Conservation (phyloP, 768 basidiomycete genomes). For the Agaricus blazei region DNA sequence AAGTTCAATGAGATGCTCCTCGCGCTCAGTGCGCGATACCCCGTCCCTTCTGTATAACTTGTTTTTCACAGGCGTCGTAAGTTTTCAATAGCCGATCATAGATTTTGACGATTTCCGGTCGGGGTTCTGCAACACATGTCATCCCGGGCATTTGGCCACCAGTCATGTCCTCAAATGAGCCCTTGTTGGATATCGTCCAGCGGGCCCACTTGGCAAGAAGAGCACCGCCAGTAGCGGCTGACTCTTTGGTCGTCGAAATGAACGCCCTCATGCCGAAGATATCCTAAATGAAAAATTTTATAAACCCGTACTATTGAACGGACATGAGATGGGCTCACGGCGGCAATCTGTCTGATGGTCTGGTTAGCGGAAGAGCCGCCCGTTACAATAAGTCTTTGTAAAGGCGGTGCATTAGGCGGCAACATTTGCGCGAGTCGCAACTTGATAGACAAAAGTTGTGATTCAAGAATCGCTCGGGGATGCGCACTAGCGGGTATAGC, state of each 20-base stretch:
- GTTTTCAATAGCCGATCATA: slow-evolving; percentile 49
- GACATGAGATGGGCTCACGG: slow-evolving; percentile 29
- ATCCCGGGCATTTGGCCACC: slow-evolving; percentile 45
- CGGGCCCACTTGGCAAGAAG: slow-evolving; percentile 67
- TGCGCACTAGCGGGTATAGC: slow-evolving; percentile 44
- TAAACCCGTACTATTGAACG: not conserved
- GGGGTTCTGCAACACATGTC: slow-evolving; percentile 59
- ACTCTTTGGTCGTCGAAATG: slow-evolving; percentile 61
- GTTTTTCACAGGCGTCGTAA: slow-evolving; percentile 55
- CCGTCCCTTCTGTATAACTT: slow-evolving; percentile 27
- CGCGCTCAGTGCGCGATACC: not conserved
- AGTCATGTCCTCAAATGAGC: slow-evolving; percentile 64
- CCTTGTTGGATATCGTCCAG: slow-evolving; percentile 48
- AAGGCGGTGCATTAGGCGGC: slow-evolving; percentile 44
- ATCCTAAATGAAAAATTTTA: slow-evolving; percentile 33
- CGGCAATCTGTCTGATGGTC: slow-evolving; percentile 67
- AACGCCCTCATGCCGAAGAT: slow-evolving; percentile 76
- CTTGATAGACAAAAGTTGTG: slow-evolving; percentile 79
- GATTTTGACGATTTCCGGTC: slow-evolving; percentile 34
- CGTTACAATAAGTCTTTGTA: slow-evolving; percentile 68
- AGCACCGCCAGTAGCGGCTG: slow-evolving; percentile 68
- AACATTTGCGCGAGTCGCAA: slow-evolving; percentile 67
- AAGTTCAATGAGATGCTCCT: too few species aligned
- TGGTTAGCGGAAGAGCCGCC: slow-evolving; percentile 76
- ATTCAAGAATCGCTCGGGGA: slow-evolving; percentile 76